A percentile compares a stretch with the other conserved stretches of the same genome.
Evolutionary conservation across 306 rosid genomes (phyloP).

Genomic region (Fragaria vesca): DNA sequence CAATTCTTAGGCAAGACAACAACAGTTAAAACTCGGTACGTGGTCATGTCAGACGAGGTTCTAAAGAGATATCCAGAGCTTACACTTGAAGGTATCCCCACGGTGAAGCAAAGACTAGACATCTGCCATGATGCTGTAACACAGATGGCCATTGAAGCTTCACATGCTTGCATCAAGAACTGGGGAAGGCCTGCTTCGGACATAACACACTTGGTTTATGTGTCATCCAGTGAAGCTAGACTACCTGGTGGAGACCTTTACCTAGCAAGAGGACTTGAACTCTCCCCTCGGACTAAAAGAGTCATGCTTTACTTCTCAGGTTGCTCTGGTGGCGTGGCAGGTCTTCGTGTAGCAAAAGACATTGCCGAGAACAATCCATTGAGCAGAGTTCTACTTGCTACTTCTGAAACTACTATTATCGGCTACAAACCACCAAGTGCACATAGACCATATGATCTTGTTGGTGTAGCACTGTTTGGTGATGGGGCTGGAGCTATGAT

Average conservation of each 20-base stretch:
- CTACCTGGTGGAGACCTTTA: slow-evolving; percentile 89
- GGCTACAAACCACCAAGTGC: slow-evolving; percentile 89
- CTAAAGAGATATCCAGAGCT: slow-evolving; percentile 67
- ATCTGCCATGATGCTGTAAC: slow-evolving; percentile 87
- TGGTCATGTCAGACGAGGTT: slow-evolving; percentile 91
- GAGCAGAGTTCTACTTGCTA: slow-evolving; percentile 68
- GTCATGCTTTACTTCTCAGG: slow-evolving; percentile 73
- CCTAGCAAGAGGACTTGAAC: slow-evolving; percentile 74
- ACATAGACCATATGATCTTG: slow-evolving; percentile 82
- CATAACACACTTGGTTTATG: slow-evolving; percentile 82
- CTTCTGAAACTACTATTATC: slow-evolving; percentile 87
- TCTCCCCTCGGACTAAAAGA: slow-evolving; percentile 53
- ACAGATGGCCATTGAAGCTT: slow-evolving; percentile 86
- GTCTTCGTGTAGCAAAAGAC: slow-evolving; percentile 83
- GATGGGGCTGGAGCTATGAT: slow-evolving; percentile 92
- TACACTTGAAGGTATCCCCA: slow-evolving; percentile 63
- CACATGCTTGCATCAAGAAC: slow-evolving; percentile 64
- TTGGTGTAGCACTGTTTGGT: slow-evolving; percentile 87
- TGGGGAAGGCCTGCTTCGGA: slow-evolving; percentile 78
- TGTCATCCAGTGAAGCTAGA: slow-evolving; percentile 89
- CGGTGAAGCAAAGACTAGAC: slow-evolving; percentile 75
- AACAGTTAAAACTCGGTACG: slow-evolving; percentile 86
- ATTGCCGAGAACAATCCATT: slow-evolving; percentile 93
- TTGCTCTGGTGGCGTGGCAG: slow-evolving; percentile 94
- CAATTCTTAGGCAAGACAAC: slow-evolving; percentile 74